Evolutionary conservation across 495 filamentous ascomycete species (phyloP).

Genomic region (Penicillium turbatum): DNA sequence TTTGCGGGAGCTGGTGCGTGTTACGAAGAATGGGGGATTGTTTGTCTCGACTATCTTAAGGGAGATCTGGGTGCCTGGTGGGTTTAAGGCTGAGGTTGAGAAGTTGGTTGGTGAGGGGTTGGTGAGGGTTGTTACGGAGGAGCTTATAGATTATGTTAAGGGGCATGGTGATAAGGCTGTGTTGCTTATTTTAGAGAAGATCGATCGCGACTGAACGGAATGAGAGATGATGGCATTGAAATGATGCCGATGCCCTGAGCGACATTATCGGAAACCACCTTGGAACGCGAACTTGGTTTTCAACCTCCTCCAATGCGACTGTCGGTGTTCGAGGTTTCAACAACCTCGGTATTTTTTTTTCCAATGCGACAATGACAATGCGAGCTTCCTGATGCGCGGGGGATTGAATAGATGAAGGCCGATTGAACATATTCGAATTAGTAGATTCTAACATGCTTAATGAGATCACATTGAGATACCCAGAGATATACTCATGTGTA

Average conservation of each 20-base stretch:
- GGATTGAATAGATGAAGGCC: not conserved
- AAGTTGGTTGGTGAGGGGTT: constrained; percentile 26
- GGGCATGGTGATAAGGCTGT: constrained; percentile 37
- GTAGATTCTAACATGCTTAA: not conserved
- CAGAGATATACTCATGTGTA: no score
- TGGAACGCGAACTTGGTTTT: not conserved
- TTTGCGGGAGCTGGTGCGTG: constrained; percentile 37
- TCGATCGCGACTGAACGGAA: constrained; percentile 14
- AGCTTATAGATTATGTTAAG: constrained; percentile 38
- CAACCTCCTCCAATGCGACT: constrained; percentile 8
- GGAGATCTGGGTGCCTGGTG: constrained; percentile 36
- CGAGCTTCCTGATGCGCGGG: not conserved
- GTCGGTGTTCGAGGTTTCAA: not conserved
- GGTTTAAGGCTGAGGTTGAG: constrained; percentile 39
- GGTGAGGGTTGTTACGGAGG: constrained; percentile 29
- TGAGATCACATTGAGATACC: not conserved
- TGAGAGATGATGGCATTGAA: not conserved
- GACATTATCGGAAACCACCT: not conserved
- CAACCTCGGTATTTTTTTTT: not conserved
- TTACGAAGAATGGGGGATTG: constrained; percentile 34
- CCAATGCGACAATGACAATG: constrained; percentile 8
- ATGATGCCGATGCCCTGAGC: not conserved
- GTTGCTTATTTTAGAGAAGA: constrained; percentile 33
- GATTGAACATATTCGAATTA: not conserved
- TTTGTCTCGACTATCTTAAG: constrained; percentile 44